Percentiles rank a stretch among this genome's conserved stretches.
Evolutionary conservation across 148 eudicot genomes (phyloP).

Genomic region (Chenopodium suecicum): DNA sequence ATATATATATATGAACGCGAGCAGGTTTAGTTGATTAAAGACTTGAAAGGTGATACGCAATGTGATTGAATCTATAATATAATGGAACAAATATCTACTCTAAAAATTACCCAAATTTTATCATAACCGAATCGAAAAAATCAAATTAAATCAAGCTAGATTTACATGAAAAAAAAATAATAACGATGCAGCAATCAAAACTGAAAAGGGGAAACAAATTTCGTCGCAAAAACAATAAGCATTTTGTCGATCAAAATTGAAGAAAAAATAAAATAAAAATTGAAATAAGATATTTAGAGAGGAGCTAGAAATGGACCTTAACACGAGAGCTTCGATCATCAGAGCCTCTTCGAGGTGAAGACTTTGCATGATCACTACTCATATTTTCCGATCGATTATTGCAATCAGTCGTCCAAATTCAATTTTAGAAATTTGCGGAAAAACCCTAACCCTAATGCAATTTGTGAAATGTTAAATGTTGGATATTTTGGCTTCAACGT

Average conservation of each 20-base stretch:
- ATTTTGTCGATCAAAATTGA: background rate
- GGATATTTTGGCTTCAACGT: too few species aligned
- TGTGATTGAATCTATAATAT: too few species aligned
- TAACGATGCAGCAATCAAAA: background rate
- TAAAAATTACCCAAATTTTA: background rate
- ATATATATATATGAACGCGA: too few species aligned
- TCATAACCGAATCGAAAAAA: background rate
- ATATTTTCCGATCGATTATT: slow-evolving; percentile 10
- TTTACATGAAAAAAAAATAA: background rate
- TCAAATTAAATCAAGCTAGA: background rate
- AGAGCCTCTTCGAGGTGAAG: slow-evolving; percentile 42
- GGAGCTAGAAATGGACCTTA: slow-evolving; percentile 38
- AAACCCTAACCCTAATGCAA: slow-evolving; percentile 33
- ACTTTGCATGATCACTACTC: slow-evolving; percentile 39
- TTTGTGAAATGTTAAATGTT: too few species aligned
- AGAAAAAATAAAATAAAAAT: background rate
- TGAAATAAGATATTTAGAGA: background rate
- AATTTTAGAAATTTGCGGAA: slow-evolving; percentile 7
- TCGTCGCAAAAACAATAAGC: background rate
- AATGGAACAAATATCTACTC: too few species aligned
- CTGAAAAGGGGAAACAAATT: background rate
- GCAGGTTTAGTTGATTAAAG: too few species aligned
- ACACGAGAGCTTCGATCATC: slow-evolving; percentile 52
- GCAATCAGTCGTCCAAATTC: slow-evolving; percentile 15
- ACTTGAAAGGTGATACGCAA: too few species aligned